Evolutionary conservation across 2,329 filamentous ascomycete species (phyloP).

Genomic region (Colletotrichum horii): DNA sequence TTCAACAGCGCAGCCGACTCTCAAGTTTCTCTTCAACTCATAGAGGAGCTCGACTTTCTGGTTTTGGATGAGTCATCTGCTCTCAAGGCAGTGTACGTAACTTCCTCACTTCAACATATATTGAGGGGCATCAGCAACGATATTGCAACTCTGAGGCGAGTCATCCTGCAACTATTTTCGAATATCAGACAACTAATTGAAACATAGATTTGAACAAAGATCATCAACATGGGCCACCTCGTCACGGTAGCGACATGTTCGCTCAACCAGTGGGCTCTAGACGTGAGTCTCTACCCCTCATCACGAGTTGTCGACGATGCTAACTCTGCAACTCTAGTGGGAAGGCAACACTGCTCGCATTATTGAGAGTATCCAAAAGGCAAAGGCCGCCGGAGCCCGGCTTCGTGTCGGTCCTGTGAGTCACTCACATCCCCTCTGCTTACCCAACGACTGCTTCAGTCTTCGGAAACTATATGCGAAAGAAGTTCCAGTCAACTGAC

Average conservation of each 20-base stretch:
- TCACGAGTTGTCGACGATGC: not conserved
- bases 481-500: not conserved
- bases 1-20: not conserved
- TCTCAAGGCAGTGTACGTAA: not conserved
- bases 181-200: not conserved
- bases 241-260: slow-evolving; percentile 41
- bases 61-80: slow-evolving; percentile 8
- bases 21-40: not conserved
- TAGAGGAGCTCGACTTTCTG: not conserved
- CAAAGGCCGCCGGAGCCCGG: slow-evolving; percentile 38
- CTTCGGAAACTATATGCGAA: not conserved
- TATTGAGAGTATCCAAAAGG: slow-evolving; percentile 60
- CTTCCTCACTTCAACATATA: not conserved
- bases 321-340: slow-evolving; percentile 5
- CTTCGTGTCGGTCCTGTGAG: slow-evolving; percentile 61
- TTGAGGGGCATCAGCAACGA: not conserved
- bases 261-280: slow-evolving; percentile 51
- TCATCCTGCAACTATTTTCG: not conserved
- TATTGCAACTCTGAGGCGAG: not conserved
- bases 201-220: not conserved
- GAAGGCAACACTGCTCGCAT: slow-evolving; percentile 68
- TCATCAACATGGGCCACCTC: slow-evolving; percentile 21
- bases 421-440: slow-evolving; percentile 29
- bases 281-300: slow-evolving; percentile 31
- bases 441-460: not conserved